These are phyloP conservation scores for Coccinonectria pachysandricola DNA, from an alignment of 2,329 filamentous ascomycete species.

Conservation along the genomic window DNA sequence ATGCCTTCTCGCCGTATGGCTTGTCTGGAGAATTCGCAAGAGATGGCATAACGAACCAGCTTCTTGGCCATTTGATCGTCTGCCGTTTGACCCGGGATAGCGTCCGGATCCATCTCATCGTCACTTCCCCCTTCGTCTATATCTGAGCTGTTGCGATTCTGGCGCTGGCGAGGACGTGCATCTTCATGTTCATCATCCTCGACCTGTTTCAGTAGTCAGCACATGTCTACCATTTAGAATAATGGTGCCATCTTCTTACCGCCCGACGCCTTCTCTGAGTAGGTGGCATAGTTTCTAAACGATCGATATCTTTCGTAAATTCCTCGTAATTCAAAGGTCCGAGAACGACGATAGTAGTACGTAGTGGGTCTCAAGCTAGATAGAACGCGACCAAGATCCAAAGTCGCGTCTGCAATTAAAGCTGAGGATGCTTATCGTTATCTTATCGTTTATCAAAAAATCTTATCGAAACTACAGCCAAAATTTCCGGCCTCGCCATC, in stretches of 20 bases:
- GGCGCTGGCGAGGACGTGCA: constrained; percentile 19
- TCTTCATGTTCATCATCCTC: constrained; percentile 25
- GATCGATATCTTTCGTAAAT: too few relatives aligned
- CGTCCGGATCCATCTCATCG: constrained; percentile 23
- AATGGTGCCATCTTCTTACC: constrained; percentile 14
- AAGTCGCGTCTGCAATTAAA: too few relatives aligned
- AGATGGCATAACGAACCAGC: constrained; percentile 57
- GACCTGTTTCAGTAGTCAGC: constrained; percentile 7
- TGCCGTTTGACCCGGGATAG: constrained; percentile 25
- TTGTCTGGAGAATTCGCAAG: constrained; percentile 53
- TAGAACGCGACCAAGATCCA: too few relatives aligned
- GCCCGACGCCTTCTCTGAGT: constrained; percentile 23
- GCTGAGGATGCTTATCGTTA: too few relatives aligned
- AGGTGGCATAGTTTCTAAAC: constrained; percentile 21
- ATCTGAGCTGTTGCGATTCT: constrained; percentile 21
- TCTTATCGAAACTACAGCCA: too few relatives aligned
- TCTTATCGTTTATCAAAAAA: constrained; percentile 17
- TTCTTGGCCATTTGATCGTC: constrained; percentile 51
- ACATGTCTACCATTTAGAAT: background rate
- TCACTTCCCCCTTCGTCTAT: constrained; percentile 28
- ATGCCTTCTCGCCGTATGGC: constrained; percentile 53
- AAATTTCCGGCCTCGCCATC: too few relatives aligned
- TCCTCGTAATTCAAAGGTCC: too few relatives aligned
- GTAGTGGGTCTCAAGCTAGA: too few relatives aligned
- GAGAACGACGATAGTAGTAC: too few relatives aligned